Evolutionary conservation across 1,284 basidiomycete genomes (phyloP), one percentile per base, ranked within the genome.

Genomic region (Butyriboletus appendiculatus): DNA sequence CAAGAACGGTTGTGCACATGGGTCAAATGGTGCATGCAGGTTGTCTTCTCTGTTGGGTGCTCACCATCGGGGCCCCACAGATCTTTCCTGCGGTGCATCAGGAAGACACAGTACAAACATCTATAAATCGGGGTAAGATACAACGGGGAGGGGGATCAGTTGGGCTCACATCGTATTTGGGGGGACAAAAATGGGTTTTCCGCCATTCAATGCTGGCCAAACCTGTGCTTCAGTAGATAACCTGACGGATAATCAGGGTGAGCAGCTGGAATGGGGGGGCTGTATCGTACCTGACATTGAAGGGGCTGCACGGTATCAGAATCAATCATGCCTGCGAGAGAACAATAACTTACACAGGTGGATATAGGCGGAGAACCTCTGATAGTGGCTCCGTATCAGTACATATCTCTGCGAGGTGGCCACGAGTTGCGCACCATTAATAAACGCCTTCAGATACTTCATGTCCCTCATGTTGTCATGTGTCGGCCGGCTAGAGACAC

Each of bases 321-420:
- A 44, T 37, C 15, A 32, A 8, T 20, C 10, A 38, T 42, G 22
- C 32, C 22, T 44, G 15, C 0, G 7, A 41, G 28, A 38, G 14
- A 30, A 45, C 5, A 30, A 49, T 16, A 12, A 63, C 77, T 62
- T 70, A 83, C 76, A 85, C 82, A 16, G 81, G 70, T 4, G 85
- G 84, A 65, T 81, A 85, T 7, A 88, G 63, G 14, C 85, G 74
- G 45, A 86, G 70, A 2, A 79, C 80, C 67, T 87, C 84, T 81
- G 57, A 34, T 41, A 28, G 42, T 4, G 34, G 43, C 12, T 47
- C n/a, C 40, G 42, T 12, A 42, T 59, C 35, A 58, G 48, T 15
- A 39, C 18, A 24, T 6, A 20, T 11, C 35, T 15, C 20, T 14
- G n/a, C 26, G 8, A 30, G 35, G 34, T 3, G 5, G 24, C 41